Base-by-base conservation (phyloP, 2,329 filamentous ascomycete genomes). In the Cercospora berteroae region DNA sequence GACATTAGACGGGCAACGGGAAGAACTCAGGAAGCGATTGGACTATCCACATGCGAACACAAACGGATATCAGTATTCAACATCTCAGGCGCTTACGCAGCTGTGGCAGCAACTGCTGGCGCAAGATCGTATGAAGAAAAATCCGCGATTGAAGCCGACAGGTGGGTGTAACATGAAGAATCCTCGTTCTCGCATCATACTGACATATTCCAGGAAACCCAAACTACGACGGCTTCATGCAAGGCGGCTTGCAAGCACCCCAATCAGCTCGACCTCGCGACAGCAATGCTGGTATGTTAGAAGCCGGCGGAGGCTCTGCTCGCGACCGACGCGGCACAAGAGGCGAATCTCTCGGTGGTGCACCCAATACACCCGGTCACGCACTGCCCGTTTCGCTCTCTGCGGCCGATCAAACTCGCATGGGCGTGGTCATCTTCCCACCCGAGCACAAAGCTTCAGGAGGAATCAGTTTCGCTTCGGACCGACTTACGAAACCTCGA, bases 391-490 rank as follows among this genome's bases (percentile, higher is more conserved):
- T 67, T 42, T 89, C 75, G 88, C 89, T 78, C 88, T 97, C 71
- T 88, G 88, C 4, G 85, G 90, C 57, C 87, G 91, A 72, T 90
- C 96, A 80, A 90, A 94, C 80, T 80, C 86, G 70, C 85, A 98
- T 94, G 76, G 95, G 94, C 70, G 90, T 99, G 9, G 87, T 90
- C 7, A 60, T 65, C 5, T 58, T 63, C 3, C 56, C 88, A 73
- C 9, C 72, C 66, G 90, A 94, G 77, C 94, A 98, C 65, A 91
- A 94, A 29, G 85, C 97, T 44, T 89, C 90, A 1, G 90, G 90
- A 8, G 94, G 95, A 6, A 92, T 97, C 39, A 90, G 92, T 13
- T 98, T 98, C 85, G 91, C 94, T 12, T 93, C 93, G 29, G 91
- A 94, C 74, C 90, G 88, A 77, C 87, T 94, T 67, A 89, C 90